These are phyloP conservation scores for Xylaria grammica DNA, from an alignment of 495 filamentous ascomycete genomes.

Conservation along the genomic window DNA sequence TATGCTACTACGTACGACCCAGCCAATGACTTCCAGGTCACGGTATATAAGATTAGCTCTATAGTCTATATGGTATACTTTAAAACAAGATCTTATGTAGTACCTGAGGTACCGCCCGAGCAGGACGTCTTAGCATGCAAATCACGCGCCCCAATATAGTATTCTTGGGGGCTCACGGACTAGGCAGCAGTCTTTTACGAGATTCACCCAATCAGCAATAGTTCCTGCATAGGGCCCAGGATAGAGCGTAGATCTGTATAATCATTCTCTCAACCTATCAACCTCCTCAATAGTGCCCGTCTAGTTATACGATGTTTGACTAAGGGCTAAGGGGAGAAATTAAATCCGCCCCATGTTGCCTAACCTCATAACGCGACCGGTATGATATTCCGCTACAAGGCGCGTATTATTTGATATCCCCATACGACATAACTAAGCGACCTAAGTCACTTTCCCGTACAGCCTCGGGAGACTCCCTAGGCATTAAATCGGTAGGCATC, in stretches of 20 bases:
- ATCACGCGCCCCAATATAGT: background rate
- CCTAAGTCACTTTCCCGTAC: no score
- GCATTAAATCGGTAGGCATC: no score
- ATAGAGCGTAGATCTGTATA: background rate
- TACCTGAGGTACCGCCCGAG: background rate
- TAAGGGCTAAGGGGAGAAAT: background rate
- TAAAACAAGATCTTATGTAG: background rate
- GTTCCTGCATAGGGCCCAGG: no score
- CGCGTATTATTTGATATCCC: no score
- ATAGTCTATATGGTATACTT: background rate
- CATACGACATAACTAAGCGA: no score
- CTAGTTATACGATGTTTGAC: background rate
- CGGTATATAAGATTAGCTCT: no score
- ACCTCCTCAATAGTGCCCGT: no score
- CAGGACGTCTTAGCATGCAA: no score
- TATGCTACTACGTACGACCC: no score
- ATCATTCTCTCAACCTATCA: background rate
- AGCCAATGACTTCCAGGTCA: no score
- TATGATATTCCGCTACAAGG: no score
- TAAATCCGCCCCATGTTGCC: background rate
- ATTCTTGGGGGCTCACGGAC: background rate
- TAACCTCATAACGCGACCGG: background rate
- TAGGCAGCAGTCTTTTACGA: background rate
- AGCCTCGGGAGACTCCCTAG: no score
- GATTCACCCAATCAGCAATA: background rate